phyloP scores from a whole-genome alignment of 129 eudicot genomes.

The Tanacetum coccineum region DNA sequence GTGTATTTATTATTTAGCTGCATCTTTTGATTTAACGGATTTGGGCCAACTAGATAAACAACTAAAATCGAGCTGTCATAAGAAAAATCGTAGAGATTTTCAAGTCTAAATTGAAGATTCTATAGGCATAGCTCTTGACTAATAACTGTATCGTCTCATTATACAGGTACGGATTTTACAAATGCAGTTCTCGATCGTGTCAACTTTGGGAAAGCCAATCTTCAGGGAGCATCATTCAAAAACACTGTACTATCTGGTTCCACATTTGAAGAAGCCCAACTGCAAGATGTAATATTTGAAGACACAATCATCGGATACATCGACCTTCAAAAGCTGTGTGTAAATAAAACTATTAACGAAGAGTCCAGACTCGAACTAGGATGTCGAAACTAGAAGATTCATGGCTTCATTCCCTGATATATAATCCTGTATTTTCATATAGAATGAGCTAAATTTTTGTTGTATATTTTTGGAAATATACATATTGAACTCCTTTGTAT shows the following conservation, averaged over 20 bases:
- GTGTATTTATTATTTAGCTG: too few species aligned
- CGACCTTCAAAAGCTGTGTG: conserved; percentile 73
- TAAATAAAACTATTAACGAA: conserved; percentile 49
- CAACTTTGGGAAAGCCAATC: conserved; percentile 75
- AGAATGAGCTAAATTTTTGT: neutral
- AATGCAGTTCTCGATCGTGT: conserved; percentile 92
- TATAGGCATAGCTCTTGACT: too few species aligned
- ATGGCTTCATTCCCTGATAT: conserved; percentile 5
- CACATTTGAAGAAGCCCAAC: conserved; percentile 75
- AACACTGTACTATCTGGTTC: conserved; percentile 96
- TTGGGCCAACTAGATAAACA: too few species aligned
- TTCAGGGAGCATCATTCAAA: conserved; percentile 68
- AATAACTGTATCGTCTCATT: neutral
- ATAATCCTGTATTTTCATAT: conserved; percentile 9
- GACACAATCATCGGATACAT: conserved; percentile 92
- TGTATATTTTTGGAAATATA: conserved; percentile 18
- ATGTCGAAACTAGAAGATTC: conserved; percentile 42
- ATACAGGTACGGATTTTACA: conserved; percentile 81
- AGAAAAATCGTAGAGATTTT: too few species aligned
- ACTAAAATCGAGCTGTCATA: too few species aligned
- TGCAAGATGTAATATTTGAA: conserved; percentile 78
- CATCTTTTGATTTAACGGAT: too few species aligned
- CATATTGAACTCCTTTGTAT: conserved; percentile 15
- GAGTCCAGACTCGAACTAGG: conserved; percentile 69
- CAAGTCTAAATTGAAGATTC: too few species aligned